Percentiles rank a stretch among this genome's conserved stretches.
Evolutionary conservation across 495 filamentous ascomycete species (phyloP).

Genomic region (Glarea lozoyensis): DNA sequence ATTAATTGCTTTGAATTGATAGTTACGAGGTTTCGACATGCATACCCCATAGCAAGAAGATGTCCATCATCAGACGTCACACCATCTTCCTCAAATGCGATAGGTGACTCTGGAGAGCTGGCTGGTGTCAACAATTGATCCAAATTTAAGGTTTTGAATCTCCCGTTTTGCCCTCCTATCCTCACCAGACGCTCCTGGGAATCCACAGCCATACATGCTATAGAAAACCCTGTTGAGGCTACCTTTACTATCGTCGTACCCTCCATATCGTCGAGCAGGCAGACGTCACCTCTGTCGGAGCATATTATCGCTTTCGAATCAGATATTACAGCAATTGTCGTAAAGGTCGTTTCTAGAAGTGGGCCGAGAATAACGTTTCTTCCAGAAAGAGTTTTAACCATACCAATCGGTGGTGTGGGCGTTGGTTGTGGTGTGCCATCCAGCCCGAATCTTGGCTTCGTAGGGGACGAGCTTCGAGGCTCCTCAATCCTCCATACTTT

Average conservation of each 20-base stretch:
- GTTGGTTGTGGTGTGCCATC: slow-evolving; percentile 29
- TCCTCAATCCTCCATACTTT: slow-evolving; percentile 88
- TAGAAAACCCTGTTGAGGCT: slow-evolving; percentile 49
- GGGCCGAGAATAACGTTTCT: slow-evolving; percentile 66
- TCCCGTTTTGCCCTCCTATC: slow-evolving; percentile 44
- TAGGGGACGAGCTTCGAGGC: slow-evolving; percentile 31
- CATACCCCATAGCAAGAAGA: slow-evolving; percentile 56
- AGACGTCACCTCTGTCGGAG: slow-evolving; percentile 65
- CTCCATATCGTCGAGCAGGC: slow-evolving; percentile 69
- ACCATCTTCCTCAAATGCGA: slow-evolving; percentile 4
- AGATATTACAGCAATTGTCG: slow-evolving; percentile 64
- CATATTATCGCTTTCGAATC: slow-evolving; percentile 61
- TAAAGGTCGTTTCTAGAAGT: slow-evolving; percentile 77
- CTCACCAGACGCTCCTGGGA: slow-evolving; percentile 38
- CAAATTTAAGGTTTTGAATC: slow-evolving; percentile 30
- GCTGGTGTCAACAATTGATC: slow-evolving; percentile 21
- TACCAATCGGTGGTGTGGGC: slow-evolving; percentile 14
- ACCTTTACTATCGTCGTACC: slow-evolving; percentile 58
- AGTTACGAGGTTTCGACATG: slow-evolving; percentile 60
- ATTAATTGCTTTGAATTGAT: slow-evolving; percentile 68
- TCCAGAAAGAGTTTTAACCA: slow-evolving; percentile 42
- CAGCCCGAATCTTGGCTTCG: slow-evolving; percentile 35
- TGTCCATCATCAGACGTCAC: slow-evolving; percentile 5
- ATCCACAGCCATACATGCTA: slow-evolving; percentile 55
- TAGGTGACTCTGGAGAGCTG: slow-evolving; percentile 17